Conservation (phyloP, 1,284 basidiomycete species). For the Ustilago trichophora region DNA sequence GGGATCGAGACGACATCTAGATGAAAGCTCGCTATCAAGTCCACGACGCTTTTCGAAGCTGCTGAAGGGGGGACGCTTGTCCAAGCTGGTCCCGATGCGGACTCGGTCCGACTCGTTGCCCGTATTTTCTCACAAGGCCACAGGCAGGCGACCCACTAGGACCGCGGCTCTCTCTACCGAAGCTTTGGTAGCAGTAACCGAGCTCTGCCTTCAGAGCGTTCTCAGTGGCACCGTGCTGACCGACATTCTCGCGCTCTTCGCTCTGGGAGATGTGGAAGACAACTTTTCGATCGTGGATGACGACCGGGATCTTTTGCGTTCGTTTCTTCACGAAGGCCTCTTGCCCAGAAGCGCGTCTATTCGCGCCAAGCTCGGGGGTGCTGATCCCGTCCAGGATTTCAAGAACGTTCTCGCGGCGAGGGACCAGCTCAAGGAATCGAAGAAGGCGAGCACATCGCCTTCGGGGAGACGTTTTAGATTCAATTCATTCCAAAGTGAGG, state of each 20-base stretch:
- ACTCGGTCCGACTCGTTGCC: no score
- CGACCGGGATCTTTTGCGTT: conserved; percentile 10
- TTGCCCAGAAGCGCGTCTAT: conserved; percentile 1
- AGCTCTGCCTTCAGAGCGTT: conserved; percentile 16
- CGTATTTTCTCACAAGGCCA: no score
- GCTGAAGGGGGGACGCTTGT: not conserved
- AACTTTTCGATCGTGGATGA: not conserved
- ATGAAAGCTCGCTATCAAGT: not conserved
- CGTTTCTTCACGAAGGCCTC: conserved; percentile 5
- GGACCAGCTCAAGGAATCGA: no score
- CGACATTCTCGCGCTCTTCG: conserved; percentile 15
- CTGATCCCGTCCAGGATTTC: not conserved
- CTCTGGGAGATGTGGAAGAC: conserved; percentile 16
- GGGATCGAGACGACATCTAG: not conserved
- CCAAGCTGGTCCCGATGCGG: no score
- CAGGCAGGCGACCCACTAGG: no score
- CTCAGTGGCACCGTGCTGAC: conserved; percentile 1
- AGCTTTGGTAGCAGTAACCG: conserved; percentile 6
- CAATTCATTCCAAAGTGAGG: not conserved
- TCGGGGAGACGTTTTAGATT: no score
- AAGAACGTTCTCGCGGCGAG: conserved; percentile 1
- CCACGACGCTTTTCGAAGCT: not conserved
- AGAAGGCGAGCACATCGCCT: no score
- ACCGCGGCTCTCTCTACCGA: no score
- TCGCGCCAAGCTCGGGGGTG: not conserved